phyloP scores from a whole-genome alignment of 192 early-diverging fungal genomes.

The Spizellomyces sp. region DNA sequence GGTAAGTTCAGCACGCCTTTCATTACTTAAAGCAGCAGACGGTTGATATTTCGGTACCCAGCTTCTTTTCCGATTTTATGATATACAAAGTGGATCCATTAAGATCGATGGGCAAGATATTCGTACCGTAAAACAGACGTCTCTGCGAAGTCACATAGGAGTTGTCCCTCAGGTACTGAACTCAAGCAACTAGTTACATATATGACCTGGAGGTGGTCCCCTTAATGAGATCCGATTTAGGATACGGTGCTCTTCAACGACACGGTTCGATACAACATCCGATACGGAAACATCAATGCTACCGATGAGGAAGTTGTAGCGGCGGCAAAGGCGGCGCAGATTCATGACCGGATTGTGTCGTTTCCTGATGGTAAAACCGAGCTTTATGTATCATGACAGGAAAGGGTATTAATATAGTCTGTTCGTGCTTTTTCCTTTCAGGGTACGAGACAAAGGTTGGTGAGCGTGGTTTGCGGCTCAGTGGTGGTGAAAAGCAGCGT shows the following conservation, averaged over 20 bases:
- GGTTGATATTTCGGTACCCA: conserved; percentile 36
- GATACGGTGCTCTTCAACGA: conserved; percentile 98
- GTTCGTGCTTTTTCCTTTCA: conserved; percentile 42
- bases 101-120: conserved; percentile 86
- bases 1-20: conserved; percentile 19
- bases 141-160: conserved; percentile 81
- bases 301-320: conserved; percentile 66
- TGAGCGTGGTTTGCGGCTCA: conserved; percentile 69
- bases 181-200: too few species aligned
- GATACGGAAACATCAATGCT: conserved; percentile 68
- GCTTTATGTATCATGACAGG: not conserved
- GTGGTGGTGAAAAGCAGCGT: conserved; percentile 91
- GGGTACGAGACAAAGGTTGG: conserved; percentile 56
- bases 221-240: conserved; percentile 43
- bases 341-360: conserved; percentile 74
- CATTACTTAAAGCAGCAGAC: not conserved
- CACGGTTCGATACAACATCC: conserved; percentile 92
- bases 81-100: conserved; percentile 78
- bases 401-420: conserved; percentile 43
- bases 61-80: conserved; percentile 91
- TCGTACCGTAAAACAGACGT: conserved; percentile 62
- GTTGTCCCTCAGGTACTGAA: conserved; percentile 75
- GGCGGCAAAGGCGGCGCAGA: conserved; percentile 77
- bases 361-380: conserved; percentile 70
- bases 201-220: not conserved